These are phyloP conservation scores for Candida tibetensis DNA, from an alignment of 805 yeast species.

Conservation along the genomic window DNA sequence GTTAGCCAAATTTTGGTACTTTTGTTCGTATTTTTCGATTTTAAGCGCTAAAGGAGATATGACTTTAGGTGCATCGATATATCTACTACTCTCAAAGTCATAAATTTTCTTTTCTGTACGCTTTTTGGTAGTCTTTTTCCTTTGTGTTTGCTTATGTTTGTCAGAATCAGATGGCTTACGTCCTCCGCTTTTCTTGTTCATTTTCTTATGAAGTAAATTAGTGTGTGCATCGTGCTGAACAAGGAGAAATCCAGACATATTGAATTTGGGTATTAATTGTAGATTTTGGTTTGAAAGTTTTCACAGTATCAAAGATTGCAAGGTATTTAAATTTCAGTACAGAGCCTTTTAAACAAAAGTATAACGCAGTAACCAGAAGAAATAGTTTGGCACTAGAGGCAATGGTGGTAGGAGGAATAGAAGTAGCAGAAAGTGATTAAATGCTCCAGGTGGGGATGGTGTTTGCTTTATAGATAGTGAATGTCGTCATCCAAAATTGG, in stretches of 20 bases:
- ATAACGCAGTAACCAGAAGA: too few species aligned
- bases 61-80: constrained; percentile 7
- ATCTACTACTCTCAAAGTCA: constrained; percentile 10
- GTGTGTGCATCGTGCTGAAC: neutral
- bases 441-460: too few species aligned
- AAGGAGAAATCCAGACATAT: neutral
- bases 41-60: constrained; percentile 10
- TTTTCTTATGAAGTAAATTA: neutral
- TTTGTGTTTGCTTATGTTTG: constrained; percentile 1
- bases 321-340: too few species aligned
- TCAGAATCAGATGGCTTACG: constrained; percentile 6
- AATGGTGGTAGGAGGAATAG: too few species aligned
- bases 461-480: too few species aligned
- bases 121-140: constrained; percentile 2
- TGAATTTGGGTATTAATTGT: too few species aligned
- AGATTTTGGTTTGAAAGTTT: neutral
- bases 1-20: constrained; percentile 7
- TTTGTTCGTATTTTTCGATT: constrained; percentile 13
- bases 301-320: neutral
- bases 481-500: too few species aligned
- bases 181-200: neutral
- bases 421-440: too few species aligned
- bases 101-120: constrained; percentile 15
- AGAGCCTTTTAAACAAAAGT: too few species aligned
- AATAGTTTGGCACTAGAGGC: too few species aligned